Base-by-base conservation (phyloP, 345 rosid genomes). In the Clausena lansium region DNA sequence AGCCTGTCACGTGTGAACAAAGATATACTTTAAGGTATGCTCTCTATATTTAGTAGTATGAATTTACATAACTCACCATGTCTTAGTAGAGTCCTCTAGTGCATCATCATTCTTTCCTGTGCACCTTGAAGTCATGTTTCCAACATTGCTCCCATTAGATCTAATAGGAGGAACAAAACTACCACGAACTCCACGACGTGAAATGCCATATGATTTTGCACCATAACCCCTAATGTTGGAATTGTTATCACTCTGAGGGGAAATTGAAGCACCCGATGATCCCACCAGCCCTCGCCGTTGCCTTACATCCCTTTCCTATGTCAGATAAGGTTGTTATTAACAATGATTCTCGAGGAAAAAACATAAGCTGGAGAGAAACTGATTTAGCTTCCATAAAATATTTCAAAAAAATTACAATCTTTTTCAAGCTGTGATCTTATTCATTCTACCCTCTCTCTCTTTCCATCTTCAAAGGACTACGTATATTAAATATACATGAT, bases 111-210 rank as follows among this genome's bases (percentile, higher is more conserved):
- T 82, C 90, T 89, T 94, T 87, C 93, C 98, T 76, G 81, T 78
- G 77, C 73, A 79, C 75, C 92, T 85, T 78, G 99, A 83, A 47
- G 88, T 91, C 87, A 81, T 81, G 82, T 85, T 94, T 76, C 97
- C 98, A 69, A 54, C 67, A 80, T 70, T 86, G 71, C 83, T 78
- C 77, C 96, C 97, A 80, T 89, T 90, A 27, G 94, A 82, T 88
- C 77, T 94, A 84, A 94, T 88, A 20, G 97, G 97, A 60, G 99
- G 97, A 76, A 96, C 86, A 85, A 96, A 96, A 83, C 83, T 94
- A 62, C 97, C 94, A 65, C 95, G 94, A 76, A 83, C 75, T 67
- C 97, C 97, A 60, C 93, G 91, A 71, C 97, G 87, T 79, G 85
- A 68, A 81, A 81, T 71, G 67, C 98, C 93, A 63, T 90, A 81